A percentile compares a stretch with the other conserved stretches of the same genome.
Conservation (phyloP, 139 green algal genomes). For the Chlorella sp. region DNA sequence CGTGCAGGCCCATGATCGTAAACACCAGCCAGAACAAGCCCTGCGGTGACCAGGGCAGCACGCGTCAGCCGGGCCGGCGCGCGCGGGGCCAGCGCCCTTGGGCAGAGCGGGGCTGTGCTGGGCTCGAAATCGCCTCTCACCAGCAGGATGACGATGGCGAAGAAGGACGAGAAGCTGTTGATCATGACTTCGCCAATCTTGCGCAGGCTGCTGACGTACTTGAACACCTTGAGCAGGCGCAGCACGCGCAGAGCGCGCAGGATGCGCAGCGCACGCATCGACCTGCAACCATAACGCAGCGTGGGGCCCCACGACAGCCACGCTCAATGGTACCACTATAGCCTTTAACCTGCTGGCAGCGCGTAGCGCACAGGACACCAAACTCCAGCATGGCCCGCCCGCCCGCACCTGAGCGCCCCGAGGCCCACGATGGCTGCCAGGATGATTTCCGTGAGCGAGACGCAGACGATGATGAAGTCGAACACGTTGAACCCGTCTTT, state of each 20-base stretch:
- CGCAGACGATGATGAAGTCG: constrained; percentile 55
- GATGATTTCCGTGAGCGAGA: constrained; percentile 32
- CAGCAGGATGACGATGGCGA: constrained; percentile 63
- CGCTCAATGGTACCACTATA: no score
- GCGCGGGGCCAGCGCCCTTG: no score
- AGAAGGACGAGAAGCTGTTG: constrained; percentile 50
- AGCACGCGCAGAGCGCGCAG: constrained; percentile 65
- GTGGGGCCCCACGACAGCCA: no score
- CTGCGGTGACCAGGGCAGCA: background rate
- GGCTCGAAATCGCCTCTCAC: no score
- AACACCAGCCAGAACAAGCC: constrained; percentile 79
- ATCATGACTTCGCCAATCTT: constrained; percentile 67
- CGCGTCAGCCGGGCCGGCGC: background rate
- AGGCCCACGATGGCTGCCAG: background rate
- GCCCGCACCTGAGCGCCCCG: background rate
- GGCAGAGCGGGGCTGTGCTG: no score
- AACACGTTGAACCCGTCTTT: constrained; percentile 68
- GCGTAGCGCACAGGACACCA: no score
- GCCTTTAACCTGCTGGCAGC: no score
- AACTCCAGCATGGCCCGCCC: no score
- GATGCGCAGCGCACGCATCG: constrained; percentile 37
- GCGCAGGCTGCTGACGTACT: constrained; percentile 57
- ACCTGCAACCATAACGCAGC: no score
- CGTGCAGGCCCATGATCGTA: constrained; percentile 74
- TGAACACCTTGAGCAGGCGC: constrained; percentile 48